A percentile compares a stretch with the other conserved stretches of the same genome.
Conservation (phyloP, 2,329 filamentous ascomycete genomes). For the Fusarium mundagurra region DNA sequence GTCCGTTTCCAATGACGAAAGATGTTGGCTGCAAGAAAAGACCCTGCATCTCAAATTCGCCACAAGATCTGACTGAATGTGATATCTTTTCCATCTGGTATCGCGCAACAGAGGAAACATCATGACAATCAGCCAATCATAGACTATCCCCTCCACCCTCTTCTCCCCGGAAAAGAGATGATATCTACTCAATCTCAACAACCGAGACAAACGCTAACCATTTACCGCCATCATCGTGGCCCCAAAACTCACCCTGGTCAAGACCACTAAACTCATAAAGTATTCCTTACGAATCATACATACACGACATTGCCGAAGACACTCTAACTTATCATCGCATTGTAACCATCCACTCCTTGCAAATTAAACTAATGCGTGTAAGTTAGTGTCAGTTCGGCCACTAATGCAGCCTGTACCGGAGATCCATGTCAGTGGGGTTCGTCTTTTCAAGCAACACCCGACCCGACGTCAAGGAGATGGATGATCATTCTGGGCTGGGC, state of each 20-base stretch:
- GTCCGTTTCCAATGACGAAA: background rate
- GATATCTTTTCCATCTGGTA: background rate
- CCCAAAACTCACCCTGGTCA: background rate
- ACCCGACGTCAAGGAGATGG: background rate
- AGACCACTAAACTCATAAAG: background rate
- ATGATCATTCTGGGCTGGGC: background rate
- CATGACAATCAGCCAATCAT: background rate
- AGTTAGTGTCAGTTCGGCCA: slow-evolving; percentile 23
- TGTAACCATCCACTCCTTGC: background rate
- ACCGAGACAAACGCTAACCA: background rate
- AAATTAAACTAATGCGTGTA: slow-evolving; percentile 13
- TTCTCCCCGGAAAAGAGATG: background rate
- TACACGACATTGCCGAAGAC: background rate
- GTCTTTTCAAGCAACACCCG: background rate
- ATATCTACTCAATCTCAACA: background rate
- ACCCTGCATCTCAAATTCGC: background rate
- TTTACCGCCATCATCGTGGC: background rate
- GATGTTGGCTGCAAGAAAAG: background rate
- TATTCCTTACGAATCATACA: background rate
- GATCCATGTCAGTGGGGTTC: slow-evolving; percentile 1
- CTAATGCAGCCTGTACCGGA: slow-evolving; percentile 30
- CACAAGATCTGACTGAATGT: background rate
- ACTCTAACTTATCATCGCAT: background rate
- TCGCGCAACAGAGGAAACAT: background rate
- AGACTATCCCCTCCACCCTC: background rate